A percentile compares a stretch with the other conserved stretches of the same genome.
phyloP scores from a whole-genome alignment of 2,329 filamentous ascomycete genomes.

The Thelonectria rubi region DNA sequence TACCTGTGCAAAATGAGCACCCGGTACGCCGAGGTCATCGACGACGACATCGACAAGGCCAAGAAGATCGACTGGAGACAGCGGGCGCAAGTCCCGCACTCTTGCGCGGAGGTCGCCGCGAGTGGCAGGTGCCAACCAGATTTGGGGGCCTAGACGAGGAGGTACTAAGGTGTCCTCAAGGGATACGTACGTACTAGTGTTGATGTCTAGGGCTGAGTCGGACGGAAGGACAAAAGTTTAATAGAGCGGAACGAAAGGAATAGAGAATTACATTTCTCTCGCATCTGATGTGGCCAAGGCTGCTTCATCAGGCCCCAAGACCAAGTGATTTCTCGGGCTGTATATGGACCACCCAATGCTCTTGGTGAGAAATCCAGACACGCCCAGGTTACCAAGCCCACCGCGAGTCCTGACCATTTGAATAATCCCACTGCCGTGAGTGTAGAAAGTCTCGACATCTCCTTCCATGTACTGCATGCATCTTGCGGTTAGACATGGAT shows the following conservation, averaged over 20 bases:
- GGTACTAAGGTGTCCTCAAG: too few relatives aligned
- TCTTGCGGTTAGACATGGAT: neutral
- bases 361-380: constrained; percentile 13
- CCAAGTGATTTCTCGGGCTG: neutral
- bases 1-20: neutral
- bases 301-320: neutral
- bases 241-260: too few relatives aligned
- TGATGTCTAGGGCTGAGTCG: too few relatives aligned
- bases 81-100: neutral
- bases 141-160: too few relatives aligned
- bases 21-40: neutral
- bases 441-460: constrained; percentile 1
- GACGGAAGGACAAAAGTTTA: too few relatives aligned
- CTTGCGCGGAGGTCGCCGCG: neutral
- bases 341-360: constrained; percentile 12
- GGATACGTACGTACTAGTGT: too few relatives aligned
- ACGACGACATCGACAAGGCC: neutral
- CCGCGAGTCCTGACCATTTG: constrained; percentile 14
- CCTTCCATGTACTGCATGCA: constrained; percentile 10
- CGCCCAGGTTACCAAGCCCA: neutral
- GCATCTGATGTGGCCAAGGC: neutral
- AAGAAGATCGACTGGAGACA: neutral
- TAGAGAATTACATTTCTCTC: too few relatives aligned
- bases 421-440: constrained; percentile 2
- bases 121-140: neutral